Base-by-base conservation (phyloP, 2,329 filamentous ascomycete genomes). In the Fusarium decemcellulare region DNA sequence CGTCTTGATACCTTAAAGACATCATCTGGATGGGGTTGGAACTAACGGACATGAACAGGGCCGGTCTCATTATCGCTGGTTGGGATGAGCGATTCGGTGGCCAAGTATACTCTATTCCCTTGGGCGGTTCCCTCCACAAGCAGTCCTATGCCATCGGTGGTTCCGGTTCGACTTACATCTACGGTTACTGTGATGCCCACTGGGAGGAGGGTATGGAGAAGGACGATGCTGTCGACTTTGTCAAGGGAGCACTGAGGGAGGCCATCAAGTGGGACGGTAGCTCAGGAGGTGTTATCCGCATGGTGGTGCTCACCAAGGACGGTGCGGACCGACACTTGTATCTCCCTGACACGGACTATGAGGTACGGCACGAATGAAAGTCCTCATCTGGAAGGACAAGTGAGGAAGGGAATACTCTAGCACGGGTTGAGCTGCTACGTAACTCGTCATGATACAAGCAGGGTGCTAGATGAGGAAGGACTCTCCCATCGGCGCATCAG, bases 261-360 rank as follows among this genome's bases (percentile, higher is more conserved):
- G 96, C 96, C 15, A 98, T 99, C 88, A 97, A 97, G 84, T 99
- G 96, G 96, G 96, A 99, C 80, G 96, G 96, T 70, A 98, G 95
- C 85, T 98, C 96, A 4, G 96, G 96, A 72, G 96, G 96, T 84
- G 96, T 99, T 65, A 99, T 99, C 77, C 91, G 96, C 74, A 94
- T 99, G 93, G 95, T 98, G 67, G 96, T 99, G 63, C 84, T 99
- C 82, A 99, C 95, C 68, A 91, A 90, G 76, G 90, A 92, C 78
- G 96, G 96, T 37, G 95, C 95, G 8, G 91, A 96, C 82, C 90
- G 96, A 83, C 96, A 98, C 85, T 83, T 99, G 79, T 99, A 98
- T 82, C 87, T 99, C 77, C 96, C 96, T 44, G 95, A 99, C 84
- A 93, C 92, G 77, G 90, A 92, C 76, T 99, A 99, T 84, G 86